These are phyloP conservation scores for Beta vulgaris DNA, from an alignment of 148 eudicot species.

Conservation along the genomic window DNA sequence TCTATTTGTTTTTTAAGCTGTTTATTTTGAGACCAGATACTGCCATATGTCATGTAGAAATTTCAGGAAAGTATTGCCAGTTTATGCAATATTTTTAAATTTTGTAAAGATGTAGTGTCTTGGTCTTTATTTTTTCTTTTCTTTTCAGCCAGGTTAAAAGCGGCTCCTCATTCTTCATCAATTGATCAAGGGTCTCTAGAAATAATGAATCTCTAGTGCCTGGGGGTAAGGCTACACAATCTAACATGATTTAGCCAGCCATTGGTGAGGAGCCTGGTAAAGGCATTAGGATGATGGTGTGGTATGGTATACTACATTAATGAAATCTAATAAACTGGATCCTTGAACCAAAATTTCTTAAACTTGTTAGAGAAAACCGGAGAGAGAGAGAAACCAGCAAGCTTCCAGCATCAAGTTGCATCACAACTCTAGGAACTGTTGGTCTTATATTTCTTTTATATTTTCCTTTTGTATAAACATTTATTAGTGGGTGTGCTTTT, in stretches of 20 bases:
- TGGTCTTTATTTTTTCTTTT: background rate
- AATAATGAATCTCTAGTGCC: background rate
- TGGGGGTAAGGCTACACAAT: background rate
- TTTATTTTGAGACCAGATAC: background rate
- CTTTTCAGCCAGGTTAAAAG: background rate
- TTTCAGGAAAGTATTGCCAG: background rate
- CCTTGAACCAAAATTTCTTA: background rate
- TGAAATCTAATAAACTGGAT: background rate
- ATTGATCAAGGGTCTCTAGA: background rate
- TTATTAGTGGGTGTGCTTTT: background rate
- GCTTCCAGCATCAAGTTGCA: constrained; percentile 1
- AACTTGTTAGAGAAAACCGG: background rate
- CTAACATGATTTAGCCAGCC: background rate
- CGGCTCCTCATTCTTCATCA: background rate
- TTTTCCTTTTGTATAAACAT: constrained; percentile 5
- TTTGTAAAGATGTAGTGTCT: background rate
- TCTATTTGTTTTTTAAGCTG: background rate
- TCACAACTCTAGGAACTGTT: background rate
- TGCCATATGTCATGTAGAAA: background rate
- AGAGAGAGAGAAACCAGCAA: background rate
- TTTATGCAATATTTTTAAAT: background rate
- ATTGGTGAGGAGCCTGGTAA: background rate
- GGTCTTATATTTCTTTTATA: background rate
- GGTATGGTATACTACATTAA: background rate
- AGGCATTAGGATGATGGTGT: background rate